These are phyloP conservation scores for Alternaria arbusti DNA, from an alignment of 2,329 filamentous ascomycete species.

Conservation along the genomic window DNA sequence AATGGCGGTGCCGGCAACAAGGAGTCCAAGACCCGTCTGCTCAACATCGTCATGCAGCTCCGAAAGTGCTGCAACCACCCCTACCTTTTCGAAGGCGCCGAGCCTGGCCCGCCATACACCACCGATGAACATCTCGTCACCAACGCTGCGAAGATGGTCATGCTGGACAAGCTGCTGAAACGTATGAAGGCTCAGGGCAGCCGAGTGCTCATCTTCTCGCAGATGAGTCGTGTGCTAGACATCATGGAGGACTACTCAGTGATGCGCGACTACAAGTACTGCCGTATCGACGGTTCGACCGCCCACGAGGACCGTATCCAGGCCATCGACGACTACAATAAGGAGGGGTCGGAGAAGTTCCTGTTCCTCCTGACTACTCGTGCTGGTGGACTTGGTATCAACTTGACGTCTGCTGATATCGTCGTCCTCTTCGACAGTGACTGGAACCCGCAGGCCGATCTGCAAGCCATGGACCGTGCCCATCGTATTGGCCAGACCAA, in stretches of 20 bases:
- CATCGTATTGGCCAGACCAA: constrained; percentile 99
- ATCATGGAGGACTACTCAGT: constrained; percentile 99
- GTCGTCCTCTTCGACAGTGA: constrained; percentile 97
- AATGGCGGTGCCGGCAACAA: constrained; percentile 96
- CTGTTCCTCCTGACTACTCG: constrained; percentile 94
- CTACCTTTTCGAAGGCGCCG: constrained; percentile 96
- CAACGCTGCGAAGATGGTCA: constrained; percentile 97
- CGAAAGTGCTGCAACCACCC: constrained; percentile 99
- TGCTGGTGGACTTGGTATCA: constrained; percentile 95
- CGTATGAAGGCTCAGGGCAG: constrained; percentile 86
- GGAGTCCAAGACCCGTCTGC: constrained; percentile 93
- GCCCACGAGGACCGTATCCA: constrained; percentile 97
- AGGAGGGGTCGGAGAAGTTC: constrained; percentile 84
- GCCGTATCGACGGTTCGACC: constrained; percentile 94
- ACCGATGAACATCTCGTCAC: constrained; percentile 94
- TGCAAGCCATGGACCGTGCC: constrained; percentile 98
- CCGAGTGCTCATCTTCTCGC: constrained; percentile 97
- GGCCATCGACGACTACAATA: constrained; percentile 98
- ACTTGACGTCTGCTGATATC: constrained; percentile 92
- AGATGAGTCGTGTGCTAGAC: constrained; percentile 97
- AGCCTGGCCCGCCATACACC: constrained; percentile 96
- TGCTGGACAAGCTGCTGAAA: constrained; percentile 88
- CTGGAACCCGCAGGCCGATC: constrained; percentile 97
- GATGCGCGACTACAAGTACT: constrained; percentile 93
- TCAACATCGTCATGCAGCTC: constrained; percentile 99